Percentiles rank a stretch among this genome's conserved stretches.
phyloP scores from a whole-genome alignment of 2,329 filamentous ascomycete species.

The Phialophora macrospora region DNA sequence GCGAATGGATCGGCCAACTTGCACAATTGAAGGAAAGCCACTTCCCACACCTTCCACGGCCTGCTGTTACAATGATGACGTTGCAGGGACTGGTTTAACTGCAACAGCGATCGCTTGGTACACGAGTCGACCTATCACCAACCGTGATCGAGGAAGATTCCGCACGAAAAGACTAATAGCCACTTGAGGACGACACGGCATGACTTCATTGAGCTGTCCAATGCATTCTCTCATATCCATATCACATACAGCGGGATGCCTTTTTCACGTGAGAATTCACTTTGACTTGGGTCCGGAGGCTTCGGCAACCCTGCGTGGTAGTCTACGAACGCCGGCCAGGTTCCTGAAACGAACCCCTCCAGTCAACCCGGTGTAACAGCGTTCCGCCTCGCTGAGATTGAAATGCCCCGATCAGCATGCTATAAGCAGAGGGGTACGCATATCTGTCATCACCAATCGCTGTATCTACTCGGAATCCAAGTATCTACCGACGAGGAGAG shows the following conservation, averaged over 20 bases:
- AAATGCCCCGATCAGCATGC: background rate
- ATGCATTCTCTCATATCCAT: background rate
- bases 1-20: background rate
- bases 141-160: background rate
- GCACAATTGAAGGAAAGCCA: too few species aligned
- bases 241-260: background rate
- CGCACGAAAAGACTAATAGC: background rate
- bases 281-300: background rate
- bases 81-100: background rate
- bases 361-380: slow-evolving; percentile 12
- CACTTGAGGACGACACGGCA: background rate
- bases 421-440: slow-evolving; percentile 7
- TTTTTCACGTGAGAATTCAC: background rate
- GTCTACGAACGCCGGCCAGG: background rate
- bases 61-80: background rate
- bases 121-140: background rate
- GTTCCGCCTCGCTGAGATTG: slow-evolving; percentile 6
- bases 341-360: slow-evolving; percentile 9
- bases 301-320: background rate
- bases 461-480: slow-evolving; percentile 1
- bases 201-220: background rate
- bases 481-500: slow-evolving; percentile 10
- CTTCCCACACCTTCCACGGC: background rate
- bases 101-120: background rate
- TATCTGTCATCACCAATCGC: slow-evolving; percentile 15